A percentile compares a stretch with the other conserved stretches of the same genome.
phyloP scores from a whole-genome alignment of 2,329 filamentous ascomycete genomes.

The Neonectria faginata region DNA sequence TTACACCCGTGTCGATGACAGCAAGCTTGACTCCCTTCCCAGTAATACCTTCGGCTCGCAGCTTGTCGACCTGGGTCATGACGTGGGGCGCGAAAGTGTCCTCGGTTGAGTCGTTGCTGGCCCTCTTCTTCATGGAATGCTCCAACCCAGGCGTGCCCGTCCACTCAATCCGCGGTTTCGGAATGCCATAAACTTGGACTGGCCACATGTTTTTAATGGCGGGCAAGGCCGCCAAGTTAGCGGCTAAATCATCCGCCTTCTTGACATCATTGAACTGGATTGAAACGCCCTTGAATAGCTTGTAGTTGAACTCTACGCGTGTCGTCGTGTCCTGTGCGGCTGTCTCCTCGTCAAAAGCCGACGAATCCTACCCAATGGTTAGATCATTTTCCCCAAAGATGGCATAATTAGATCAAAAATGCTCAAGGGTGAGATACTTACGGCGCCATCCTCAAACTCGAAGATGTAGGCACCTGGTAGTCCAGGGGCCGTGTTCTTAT shows the following conservation, averaged over 20 bases:
- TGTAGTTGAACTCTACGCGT: conserved; percentile 62
- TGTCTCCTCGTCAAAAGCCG: conserved; percentile 53
- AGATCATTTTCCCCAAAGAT: rapidly evolving
- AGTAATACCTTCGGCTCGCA: conserved; percentile 60
- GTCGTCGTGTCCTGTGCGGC: conserved; percentile 53
- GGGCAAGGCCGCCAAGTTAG: conserved; percentile 55
- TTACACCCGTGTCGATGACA: conserved; percentile 66
- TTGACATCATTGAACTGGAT: conserved; percentile 62
- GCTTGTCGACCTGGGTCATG: conserved; percentile 69
- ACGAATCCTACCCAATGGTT: conserved; percentile 51
- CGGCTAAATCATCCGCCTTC: conserved; percentile 56
- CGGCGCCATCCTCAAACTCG: conserved; percentile 63
- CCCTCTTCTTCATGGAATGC: conserved; percentile 33
- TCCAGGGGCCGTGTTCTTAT: conserved; percentile 37
- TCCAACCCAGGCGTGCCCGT: conserved; percentile 50
- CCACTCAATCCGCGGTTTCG: conserved; percentile 56
- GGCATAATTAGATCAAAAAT: too few relatives aligned
- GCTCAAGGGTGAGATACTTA: conserved; percentile 45
- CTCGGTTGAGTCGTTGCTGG: conserved; percentile 26
- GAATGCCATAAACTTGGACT: conserved; percentile 58
- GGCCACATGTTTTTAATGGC: conserved; percentile 64
- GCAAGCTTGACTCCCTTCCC: conserved; percentile 66
- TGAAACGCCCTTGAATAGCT: conserved; percentile 66
- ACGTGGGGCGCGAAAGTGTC: conserved; percentile 63
- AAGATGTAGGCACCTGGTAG: conserved; percentile 64